Evolutionary conservation across 108 stramenopile species (phyloP).

Genomic region (Seminavis robusta): DNA sequence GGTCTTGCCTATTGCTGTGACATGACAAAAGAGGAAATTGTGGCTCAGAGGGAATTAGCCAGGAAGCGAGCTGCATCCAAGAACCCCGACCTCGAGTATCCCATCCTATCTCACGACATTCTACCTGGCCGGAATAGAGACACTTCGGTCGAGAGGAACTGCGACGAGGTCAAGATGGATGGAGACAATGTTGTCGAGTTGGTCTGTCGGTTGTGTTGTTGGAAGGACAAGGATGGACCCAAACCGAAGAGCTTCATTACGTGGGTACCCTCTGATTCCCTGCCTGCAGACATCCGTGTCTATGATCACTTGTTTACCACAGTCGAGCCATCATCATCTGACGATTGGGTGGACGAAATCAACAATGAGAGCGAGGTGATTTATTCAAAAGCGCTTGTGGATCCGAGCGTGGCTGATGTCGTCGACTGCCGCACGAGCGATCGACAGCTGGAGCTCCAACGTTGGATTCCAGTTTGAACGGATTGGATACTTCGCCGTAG

Average conservation of each 20-base stretch:
- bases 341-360: conserved; percentile 88
- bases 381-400: conserved; percentile 58
- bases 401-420: conserved; percentile 52
- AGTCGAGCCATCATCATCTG: conserved; percentile 74
- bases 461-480: conserved; percentile 89
- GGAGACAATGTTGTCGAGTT: conserved; percentile 48
- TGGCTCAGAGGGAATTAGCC: conserved; percentile 80
- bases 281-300: conserved; percentile 73
- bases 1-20: conserved; percentile 99
- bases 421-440: conserved; percentile 46
- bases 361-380: conserved; percentile 78
- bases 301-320: conserved; percentile 90
- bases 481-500: conserved; percentile 94
- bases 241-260: conserved; percentile 77
- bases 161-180: conserved; percentile 63
- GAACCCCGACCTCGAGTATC: conserved; percentile 65
- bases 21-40: conserved; percentile 95
- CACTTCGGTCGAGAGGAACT: conserved; percentile 85
- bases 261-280: conserved; percentile 65
- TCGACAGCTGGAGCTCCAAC: conserved; percentile 64
- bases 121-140: conserved; percentile 85
- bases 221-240: conserved; percentile 34
- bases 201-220: conserved; percentile 61
- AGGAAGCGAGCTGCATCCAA: conserved; percentile 55
- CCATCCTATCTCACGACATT: conserved; percentile 57